These are phyloP conservation scores for Phytophthora citricola DNA, from an alignment of 352 stramenopile species.

Conservation along the genomic window DNA sequence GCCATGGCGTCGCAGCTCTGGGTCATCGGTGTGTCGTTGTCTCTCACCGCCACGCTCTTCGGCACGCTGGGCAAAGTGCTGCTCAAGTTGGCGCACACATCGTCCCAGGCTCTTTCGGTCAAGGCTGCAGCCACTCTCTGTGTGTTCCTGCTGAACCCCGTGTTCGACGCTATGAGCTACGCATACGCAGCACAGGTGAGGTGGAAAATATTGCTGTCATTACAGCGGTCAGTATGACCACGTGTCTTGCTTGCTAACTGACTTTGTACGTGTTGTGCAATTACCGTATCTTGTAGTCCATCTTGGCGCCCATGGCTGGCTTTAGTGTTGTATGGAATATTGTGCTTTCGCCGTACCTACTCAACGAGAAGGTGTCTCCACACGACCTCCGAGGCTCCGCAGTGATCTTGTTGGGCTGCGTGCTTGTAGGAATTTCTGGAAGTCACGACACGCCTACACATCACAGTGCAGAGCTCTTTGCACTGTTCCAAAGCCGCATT, in stretches of 20 bases:
- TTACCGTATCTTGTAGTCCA: conserved; percentile 53
- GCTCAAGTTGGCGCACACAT: conserved; percentile 86
- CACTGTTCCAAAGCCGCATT: conserved; percentile 70
- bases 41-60: conserved; percentile 84
- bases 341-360: conserved; percentile 80
- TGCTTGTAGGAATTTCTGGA: conserved; percentile 78
- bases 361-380: conserved; percentile 79
- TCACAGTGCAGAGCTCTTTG: conserved; percentile 79
- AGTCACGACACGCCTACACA: conserved; percentile 85
- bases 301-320: conserved; percentile 85
- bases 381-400: conserved; percentile 77
- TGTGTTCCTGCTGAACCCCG: conserved; percentile 85
- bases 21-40: conserved; percentile 81
- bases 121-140: conserved; percentile 78
- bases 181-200: conserved; percentile 83
- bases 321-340: conserved; percentile 92
- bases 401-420: conserved; percentile 79
- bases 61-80: conserved; percentile 88
- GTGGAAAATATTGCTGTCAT: conserved; percentile 1
- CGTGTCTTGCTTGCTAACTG: conserved; percentile 23
- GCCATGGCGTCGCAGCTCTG: conserved; percentile 58
- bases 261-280: conserved; percentile 24
- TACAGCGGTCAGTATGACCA: conserved; percentile 2
- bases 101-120: conserved; percentile 55
- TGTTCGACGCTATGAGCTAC: conserved; percentile 89